Conservation (phyloP, 768 basidiomycete genomes). For the Boletus barrowsii region DNA sequence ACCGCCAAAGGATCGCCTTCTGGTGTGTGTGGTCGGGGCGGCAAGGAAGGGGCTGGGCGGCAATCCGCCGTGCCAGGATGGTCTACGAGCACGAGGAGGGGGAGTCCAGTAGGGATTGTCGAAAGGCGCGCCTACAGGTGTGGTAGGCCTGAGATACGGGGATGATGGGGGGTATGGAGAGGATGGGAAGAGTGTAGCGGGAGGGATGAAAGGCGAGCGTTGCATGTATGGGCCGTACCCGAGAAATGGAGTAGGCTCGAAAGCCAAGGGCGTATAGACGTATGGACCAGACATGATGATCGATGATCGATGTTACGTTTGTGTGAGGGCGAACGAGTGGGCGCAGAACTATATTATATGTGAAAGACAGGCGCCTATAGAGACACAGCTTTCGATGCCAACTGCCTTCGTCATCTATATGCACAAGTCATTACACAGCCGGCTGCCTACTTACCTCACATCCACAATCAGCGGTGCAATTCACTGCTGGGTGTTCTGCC, state of each 20-base stretch:
- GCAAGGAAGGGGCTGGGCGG: slow-evolving; percentile 25
- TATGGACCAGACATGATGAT: slow-evolving; percentile 40
- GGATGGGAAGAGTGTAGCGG: slow-evolving; percentile 32
- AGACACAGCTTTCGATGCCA: slow-evolving; percentile 12
- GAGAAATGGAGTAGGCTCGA: slow-evolving; percentile 35
- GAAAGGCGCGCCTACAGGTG: slow-evolving; percentile 24
- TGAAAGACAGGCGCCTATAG: slow-evolving; percentile 3
- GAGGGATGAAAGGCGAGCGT: slow-evolving; percentile 45
- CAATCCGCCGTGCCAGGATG: slow-evolving; percentile 42
- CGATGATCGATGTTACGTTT: not conserved
- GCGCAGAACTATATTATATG: slow-evolving; percentile 12
- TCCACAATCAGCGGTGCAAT: slow-evolving; percentile 11
- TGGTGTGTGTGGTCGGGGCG: slow-evolving; percentile 7
- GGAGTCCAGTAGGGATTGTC: slow-evolving; percentile 22
- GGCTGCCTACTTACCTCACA: slow-evolving; percentile 15
- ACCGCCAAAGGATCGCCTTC: slow-evolving; percentile 32
- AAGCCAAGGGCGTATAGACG: slow-evolving; percentile 40
- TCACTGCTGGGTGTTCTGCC: slow-evolving; percentile 2
- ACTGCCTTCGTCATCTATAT: not conserved
- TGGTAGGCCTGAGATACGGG: slow-evolving; percentile 30
- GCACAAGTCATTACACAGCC: slow-evolving; percentile 11
- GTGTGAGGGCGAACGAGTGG: not conserved
- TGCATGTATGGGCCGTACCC: slow-evolving; percentile 31
- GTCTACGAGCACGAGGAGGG: slow-evolving; percentile 36
- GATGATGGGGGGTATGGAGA: slow-evolving; percentile 35